Base-by-base conservation (phyloP, 2,329 filamentous ascomycete genomes). In the Periconia sp. region DNA sequence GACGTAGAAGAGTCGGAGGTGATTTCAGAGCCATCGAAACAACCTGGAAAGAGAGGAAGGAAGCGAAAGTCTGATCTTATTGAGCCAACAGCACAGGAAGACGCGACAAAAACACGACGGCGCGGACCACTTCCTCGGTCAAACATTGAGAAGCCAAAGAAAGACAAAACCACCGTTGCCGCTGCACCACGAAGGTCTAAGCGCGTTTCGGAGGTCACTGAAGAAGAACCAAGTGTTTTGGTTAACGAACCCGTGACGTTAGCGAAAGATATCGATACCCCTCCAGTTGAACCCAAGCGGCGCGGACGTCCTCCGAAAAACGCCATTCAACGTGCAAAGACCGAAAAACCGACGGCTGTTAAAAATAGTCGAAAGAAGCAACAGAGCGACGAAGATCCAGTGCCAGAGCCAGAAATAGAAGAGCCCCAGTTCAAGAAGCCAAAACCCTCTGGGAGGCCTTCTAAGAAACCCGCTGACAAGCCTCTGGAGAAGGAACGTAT, bases 41-140 rank as follows among this genome's bases (percentile, higher is more conserved):
- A 65, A 40, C 60, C 63, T 19, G 58, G 49, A 8, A 70, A 66
- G 47, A 61, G 61, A 40, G 62, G 65, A 23, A 63, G 64, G 49
- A 72, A 68, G 57, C 59, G 66, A 17, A 72, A 68, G 55, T 68
- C 65, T 48, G 59, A 52, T 3, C 41, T 63, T 11, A 61, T 66
- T 18, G 41, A 52, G 8, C 43, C 57, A n/a, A 52, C 55, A 6
- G 58, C 59, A 37, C 64, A 63, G 9, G 58, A 62, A 42, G 41
- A 60, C 19, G 51, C 46, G 8, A 27, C 60, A 37, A 44, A 53
- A 17, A 60, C 62, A 41, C 33, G 58, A 23, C 60, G 59, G 15
- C 70, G 64, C 50, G 57, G 61, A n/a, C 58, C 56, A n/a, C 14
- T 56, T 37, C 23, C 48, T 20, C 33, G 58, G 31, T 50, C 60